Base-by-base conservation (phyloP, 305 asterid genomes). In the Fraxinus sp. region DNA sequence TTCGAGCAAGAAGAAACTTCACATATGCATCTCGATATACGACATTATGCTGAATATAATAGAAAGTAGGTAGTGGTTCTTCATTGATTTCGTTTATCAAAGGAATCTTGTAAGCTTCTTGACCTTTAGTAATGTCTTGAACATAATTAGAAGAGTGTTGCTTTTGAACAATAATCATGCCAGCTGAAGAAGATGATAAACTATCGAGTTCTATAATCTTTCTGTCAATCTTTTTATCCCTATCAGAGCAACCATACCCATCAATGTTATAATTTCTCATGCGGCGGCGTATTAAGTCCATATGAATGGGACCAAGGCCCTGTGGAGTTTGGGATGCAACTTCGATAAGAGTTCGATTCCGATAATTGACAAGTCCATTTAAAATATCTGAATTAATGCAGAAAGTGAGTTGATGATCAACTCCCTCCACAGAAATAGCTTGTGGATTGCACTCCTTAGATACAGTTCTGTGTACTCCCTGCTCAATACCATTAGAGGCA, bases 121-220 rank as follows among this genome's bases (percentile, higher is more conserved):
- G 90, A 70, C 96, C 96, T 84, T 85, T 91, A 78, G 91, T 83
- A 78, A 93, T 84, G 87, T 93, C 97, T 82, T 64, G 7, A 64
- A 84, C 82, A 78, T 81, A 86, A 80, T 64, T 78, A 49, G 83
- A 74, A 80, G 78, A 62, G 33, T 68, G 80, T 66, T 76, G 68
- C 73, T 84, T 80, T 20, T 78, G 88, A 83, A 83, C 77, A 14
- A 79, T 82, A 82, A 88, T 85, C 80, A 71, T 78, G 77, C 87
- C 82, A 57, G 85, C 71, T 78, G 84, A 79, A 83, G 82, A 74
- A 80, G 81, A 22, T 28, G 37, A 18, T 35, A 22, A 1, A 20
- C 44, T 26, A 55, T 68, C 33, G 36, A 75, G 78, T 76, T 55
- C 78, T 70, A 46, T 10, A 57, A 32, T 33, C 35, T 62, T 49